Evolutionary conservation across 108 stramenopile species (phyloP).

Genomic region (Nitzschia palea): DNA sequence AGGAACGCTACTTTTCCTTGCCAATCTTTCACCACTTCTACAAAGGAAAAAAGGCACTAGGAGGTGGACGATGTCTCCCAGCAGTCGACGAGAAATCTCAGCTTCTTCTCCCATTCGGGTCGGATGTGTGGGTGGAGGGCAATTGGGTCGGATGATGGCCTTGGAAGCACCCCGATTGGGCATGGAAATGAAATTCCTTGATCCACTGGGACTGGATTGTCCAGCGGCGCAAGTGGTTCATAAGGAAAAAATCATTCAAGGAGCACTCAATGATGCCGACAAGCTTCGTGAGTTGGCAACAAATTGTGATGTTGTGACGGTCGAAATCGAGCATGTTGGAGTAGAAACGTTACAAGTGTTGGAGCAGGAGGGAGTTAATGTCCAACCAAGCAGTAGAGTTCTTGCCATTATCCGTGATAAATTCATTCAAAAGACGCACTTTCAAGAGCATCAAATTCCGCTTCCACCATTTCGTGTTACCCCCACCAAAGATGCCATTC

Average conservation of each 20-base stretch:
- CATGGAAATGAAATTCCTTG: conserved; percentile 86
- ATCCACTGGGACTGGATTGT: conserved; percentile 62
- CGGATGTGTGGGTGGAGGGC: conserved; percentile 98
- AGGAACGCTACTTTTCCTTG: too few species aligned
- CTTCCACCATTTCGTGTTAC: conserved; percentile 71
- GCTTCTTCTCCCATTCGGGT: conserved; percentile 51
- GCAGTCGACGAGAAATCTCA: not conserved
- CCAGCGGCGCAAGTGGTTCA: conserved; percentile 71
- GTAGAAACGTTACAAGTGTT: conserved; percentile 79
- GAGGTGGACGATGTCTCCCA: too few species aligned
- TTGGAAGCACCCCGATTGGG: conserved; percentile 94
- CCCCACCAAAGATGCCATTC: conserved; percentile 58
- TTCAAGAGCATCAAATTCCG: conserved; percentile 66
- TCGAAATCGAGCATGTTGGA: conserved; percentile 99
- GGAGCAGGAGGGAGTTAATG: conserved; percentile 82
- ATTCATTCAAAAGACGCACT: conserved; percentile 91
- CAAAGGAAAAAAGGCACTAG: too few species aligned
- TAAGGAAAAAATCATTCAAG: conserved; percentile 62
- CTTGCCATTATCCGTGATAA: conserved; percentile 96
- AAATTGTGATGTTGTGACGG: conserved; percentile 90
- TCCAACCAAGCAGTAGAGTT: conserved; percentile 87
- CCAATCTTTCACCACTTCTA: too few species aligned
- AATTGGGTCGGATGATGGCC: conserved; percentile 99
- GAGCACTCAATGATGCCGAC: conserved; percentile 77
- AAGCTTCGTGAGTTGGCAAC: conserved; percentile 69